A percentile compares a stretch with the other conserved stretches of the same genome.
These are phyloP conservation scores for Vitis riparia DNA, from an alignment of 164 flowering plant genomes.

Conservation along the genomic window DNA sequence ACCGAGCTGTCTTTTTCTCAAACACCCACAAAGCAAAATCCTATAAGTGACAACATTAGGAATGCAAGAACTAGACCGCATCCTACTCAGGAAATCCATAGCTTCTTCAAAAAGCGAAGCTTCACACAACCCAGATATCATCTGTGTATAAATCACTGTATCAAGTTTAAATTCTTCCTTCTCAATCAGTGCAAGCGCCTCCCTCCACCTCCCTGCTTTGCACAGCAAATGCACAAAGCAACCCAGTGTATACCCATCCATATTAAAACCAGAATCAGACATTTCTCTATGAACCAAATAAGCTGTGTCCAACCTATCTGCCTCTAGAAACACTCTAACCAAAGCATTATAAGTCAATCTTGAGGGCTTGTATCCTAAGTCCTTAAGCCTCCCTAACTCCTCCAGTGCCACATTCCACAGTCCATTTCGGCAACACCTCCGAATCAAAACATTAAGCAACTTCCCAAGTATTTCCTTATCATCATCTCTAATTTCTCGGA, in stretches of 20 bases:
- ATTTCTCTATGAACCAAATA: slow-evolving; percentile 68
- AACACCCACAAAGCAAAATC: slow-evolving; percentile 62
- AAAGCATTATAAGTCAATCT: slow-evolving; percentile 70
- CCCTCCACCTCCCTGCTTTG: slow-evolving; percentile 71
- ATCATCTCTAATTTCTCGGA: slow-evolving; percentile 58
- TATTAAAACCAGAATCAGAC: slow-evolving; percentile 42
- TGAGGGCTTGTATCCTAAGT: slow-evolving; percentile 71
- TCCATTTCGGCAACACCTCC: slow-evolving; percentile 67
- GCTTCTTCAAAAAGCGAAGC: slow-evolving; percentile 93
- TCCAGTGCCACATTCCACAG: slow-evolving; percentile 80
- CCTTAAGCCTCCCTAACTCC: slow-evolving; percentile 91
- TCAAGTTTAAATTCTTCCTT: slow-evolving; percentile 67
- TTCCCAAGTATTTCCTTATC: slow-evolving; percentile 66
- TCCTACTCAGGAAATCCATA: slow-evolving; percentile 67
- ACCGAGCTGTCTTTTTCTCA: slow-evolving; percentile 65
- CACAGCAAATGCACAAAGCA: slow-evolving; percentile 68
- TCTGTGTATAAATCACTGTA: slow-evolving; percentile 65
- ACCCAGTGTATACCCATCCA: slow-evolving; percentile 65
- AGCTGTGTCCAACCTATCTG: slow-evolving; percentile 66
- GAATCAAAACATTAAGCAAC: slow-evolving; percentile 71
- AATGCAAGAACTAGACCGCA: slow-evolving; percentile 71
- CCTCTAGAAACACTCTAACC: slow-evolving; percentile 67
- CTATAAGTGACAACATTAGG: slow-evolving; percentile 85
- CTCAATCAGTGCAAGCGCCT: slow-evolving; percentile 66
- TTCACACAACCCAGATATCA: slow-evolving; percentile 91